Evolutionary conservation across 305 asterid genomes (phyloP).

Genomic region (Plantago rigida): DNA sequence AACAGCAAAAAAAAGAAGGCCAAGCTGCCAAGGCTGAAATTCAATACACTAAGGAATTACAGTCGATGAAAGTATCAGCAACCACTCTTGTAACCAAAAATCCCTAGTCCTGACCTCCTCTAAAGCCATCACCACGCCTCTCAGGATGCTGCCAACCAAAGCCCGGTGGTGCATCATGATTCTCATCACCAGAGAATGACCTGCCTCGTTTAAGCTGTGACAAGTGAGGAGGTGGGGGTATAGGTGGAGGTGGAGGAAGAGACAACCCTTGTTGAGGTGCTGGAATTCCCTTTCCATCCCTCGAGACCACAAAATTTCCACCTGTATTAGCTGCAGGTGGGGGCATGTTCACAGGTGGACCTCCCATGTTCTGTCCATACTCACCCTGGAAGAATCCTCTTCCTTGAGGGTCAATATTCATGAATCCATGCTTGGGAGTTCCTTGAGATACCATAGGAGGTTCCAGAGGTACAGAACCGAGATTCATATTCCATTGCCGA

Average conservation of each 20-base stretch:
- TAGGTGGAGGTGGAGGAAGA: constrained; percentile 60
- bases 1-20: no score
- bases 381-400: constrained; percentile 55
- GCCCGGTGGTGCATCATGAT: constrained; percentile 57
- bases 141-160: constrained; percentile 57
- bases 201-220: constrained; percentile 42
- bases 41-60: no score
- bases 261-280: constrained; percentile 14
- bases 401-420: constrained; percentile 48
- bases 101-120: constrained; percentile 26
- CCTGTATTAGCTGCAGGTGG: constrained; percentile 40
- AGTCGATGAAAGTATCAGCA: no score
- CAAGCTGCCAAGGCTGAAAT: no score
- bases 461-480: constrained; percentile 44
- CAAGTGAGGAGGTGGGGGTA: constrained; percentile 41
- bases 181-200: constrained; percentile 44
- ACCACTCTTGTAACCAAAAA: no score
- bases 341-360: constrained; percentile 34
- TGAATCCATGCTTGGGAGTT: constrained; percentile 31
- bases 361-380: constrained; percentile 46
- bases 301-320: constrained; percentile 38
- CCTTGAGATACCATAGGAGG: constrained; percentile 52
- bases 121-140: constrained; percentile 44
- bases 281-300: constrained; percentile 43
- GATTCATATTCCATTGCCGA: constrained; percentile 59